Percentiles rank a stretch among this genome's conserved stretches.
phyloP scores from a whole-genome alignment of 306 rosid genomes.

The Gastrolobium bilobum region DNA sequence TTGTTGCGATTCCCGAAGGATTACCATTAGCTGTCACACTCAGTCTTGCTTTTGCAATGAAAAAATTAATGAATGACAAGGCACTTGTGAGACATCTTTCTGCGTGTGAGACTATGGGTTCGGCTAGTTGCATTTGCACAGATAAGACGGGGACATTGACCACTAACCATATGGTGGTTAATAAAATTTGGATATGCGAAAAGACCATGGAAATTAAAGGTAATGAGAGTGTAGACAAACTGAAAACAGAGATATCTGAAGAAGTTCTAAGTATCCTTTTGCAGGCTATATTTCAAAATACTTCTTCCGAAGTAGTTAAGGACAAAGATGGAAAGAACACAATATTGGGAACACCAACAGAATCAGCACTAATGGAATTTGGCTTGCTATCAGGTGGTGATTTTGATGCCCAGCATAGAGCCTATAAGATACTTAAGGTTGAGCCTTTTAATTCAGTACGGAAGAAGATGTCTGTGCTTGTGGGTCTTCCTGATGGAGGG shows the following conservation, averaged over 20 bases:
- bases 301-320: slow-evolving; percentile 73
- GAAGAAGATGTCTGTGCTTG: slow-evolving; percentile 95
- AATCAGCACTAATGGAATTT: slow-evolving; percentile 80
- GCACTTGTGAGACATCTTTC: slow-evolving; percentile 95
- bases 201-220: slow-evolving; percentile 58
- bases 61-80: slow-evolving; percentile 77
- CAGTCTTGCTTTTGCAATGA: slow-evolving; percentile 98
- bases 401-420: slow-evolving; percentile 67
- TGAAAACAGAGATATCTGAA: slow-evolving; percentile 68
- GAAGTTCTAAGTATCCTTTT: slow-evolving; percentile 61
- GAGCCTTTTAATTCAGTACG: slow-evolving; percentile 88
- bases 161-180: slow-evolving; percentile 91
- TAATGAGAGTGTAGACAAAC: slow-evolving; percentile 50
- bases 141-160: slow-evolving; percentile 95
- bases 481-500: slow-evolving; percentile 68
- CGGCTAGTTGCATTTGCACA: slow-evolving; percentile 93
- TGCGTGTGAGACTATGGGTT: slow-evolving; percentile 98
- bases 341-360: slow-evolving; percentile 90
- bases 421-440: slow-evolving; percentile 68
- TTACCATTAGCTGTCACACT: slow-evolving; percentile 94
- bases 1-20: slow-evolving; percentile 98
- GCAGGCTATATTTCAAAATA: slow-evolving; percentile 88
- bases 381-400: slow-evolving; percentile 85
- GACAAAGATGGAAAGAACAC: slow-evolving; percentile 63
- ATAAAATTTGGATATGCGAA: slow-evolving; percentile 72